phyloP scores from a whole-genome alignment of 768 basidiomycete species.

The Rhodotorula paludigena region DNA sequence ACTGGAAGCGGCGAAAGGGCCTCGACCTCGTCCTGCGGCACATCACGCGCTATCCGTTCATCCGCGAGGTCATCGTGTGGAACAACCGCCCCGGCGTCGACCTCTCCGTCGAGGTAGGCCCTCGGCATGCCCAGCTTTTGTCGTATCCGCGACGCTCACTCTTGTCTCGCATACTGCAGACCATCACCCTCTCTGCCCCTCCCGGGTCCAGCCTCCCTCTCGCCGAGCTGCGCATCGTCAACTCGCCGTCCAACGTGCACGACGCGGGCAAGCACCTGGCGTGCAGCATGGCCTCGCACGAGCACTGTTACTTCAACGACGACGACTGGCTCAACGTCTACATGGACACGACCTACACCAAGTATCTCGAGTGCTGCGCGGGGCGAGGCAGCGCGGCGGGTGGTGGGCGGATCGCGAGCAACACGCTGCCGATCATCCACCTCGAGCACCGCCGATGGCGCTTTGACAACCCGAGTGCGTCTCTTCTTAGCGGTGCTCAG shows the following conservation, averaged over 20 bases:
- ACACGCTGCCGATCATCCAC: slow-evolving; percentile 24
- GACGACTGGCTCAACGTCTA: slow-evolving; percentile 34
- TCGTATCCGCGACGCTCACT: not conserved
- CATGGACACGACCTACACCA: slow-evolving; percentile 36
- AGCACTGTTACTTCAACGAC: slow-evolving; percentile 35
- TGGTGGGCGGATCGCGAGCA: slow-evolving; percentile 18
- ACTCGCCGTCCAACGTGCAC: slow-evolving; percentile 32
- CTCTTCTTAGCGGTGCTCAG: too few relatives aligned
- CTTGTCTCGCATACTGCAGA: not conserved
- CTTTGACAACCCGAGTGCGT: slow-evolving; percentile 26
- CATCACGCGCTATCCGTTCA: slow-evolving; percentile 32
- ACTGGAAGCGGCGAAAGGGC: slow-evolving; percentile 18
- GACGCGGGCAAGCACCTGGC: slow-evolving; percentile 33
- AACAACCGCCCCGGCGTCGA: slow-evolving; percentile 32
- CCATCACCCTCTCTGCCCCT: slow-evolving; percentile 9
- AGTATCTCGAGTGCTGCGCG: slow-evolving; percentile 30
- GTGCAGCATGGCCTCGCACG: slow-evolving; percentile 25
- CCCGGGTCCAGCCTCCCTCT: slow-evolving; percentile 15
- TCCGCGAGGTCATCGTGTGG: slow-evolving; percentile 42
- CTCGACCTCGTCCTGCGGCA: slow-evolving; percentile 31
- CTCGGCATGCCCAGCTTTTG: not conserved
- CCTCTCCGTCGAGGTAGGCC: slow-evolving; percentile 2
- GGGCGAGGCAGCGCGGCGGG: not conserved
- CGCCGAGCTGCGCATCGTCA: slow-evolving; percentile 24
- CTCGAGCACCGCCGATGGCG: slow-evolving; percentile 30